Percentiles rank a stretch among this genome's conserved stretches.
These are phyloP conservation scores for Linnemannia hyalina DNA, from an alignment of 192 early-diverging fungal species.

Conservation along the genomic window DNA sequence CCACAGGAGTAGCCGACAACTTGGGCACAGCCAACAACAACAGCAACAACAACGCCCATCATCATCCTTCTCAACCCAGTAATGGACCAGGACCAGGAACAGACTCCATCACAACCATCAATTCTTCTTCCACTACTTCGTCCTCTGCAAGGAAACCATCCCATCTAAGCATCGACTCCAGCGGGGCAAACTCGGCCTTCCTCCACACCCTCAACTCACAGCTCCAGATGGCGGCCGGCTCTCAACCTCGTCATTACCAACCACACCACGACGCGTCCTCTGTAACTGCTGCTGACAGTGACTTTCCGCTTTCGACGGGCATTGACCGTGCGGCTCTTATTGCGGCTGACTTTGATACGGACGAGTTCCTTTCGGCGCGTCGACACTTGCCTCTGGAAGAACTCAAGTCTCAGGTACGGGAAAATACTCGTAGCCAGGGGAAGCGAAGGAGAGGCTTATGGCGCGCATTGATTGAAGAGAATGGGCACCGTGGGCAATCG, in stretches of 20 bases:
- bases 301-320: conserved; percentile 50
- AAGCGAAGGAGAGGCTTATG: background rate
- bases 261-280: conserved; percentile 10
- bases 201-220: conserved; percentile 49
- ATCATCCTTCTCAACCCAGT: background rate
- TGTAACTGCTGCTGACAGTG: conserved; percentile 7
- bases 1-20: conserved; percentile 17
- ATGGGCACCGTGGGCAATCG: background rate
- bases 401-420: conserved; percentile 63
- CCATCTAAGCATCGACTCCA: conserved; percentile 49
- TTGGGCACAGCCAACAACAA: background rate
- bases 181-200: conserved; percentile 34
- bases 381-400: conserved; percentile 77
- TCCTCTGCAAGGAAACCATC: conserved; percentile 22
- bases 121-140: background rate
- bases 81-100: conserved; percentile 10
- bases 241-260: conserved; percentile 9
- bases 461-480: no score
- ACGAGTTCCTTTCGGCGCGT: conserved; percentile 72
- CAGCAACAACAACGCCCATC: background rate
- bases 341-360: conserved; percentile 67
- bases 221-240: conserved; percentile 40
- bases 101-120: background rate
- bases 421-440: background rate
- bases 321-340: conserved; percentile 59